A percentile compares a stretch with the other conserved stretches of the same genome.
Conservation (phyloP, 139 green algal species). For the Eudorina sp. region DNA sequence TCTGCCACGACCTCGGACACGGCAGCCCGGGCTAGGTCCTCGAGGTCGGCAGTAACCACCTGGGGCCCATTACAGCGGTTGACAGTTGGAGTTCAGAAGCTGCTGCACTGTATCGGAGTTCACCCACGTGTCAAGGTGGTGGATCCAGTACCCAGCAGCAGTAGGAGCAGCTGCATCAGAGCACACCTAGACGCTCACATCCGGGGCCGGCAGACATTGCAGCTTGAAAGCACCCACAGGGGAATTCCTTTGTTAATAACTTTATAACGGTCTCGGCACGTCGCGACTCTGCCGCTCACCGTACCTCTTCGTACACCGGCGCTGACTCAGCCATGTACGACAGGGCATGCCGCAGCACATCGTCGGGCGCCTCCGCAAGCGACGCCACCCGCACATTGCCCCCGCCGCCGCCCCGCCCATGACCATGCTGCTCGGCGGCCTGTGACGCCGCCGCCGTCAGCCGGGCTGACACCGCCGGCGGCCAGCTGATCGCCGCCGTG, state of each 20-base stretch:
- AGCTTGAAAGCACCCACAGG: too few relatives aligned
- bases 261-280: not conserved
- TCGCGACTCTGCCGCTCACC: not conserved
- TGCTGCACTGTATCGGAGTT: too few relatives aligned
- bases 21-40: not conserved
- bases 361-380: slow-evolving; percentile 28
- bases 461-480: not conserved
- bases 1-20: slow-evolving; percentile 35
- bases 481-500: slow-evolving; percentile 2
- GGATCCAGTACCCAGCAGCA: too few relatives aligned
- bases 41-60: slow-evolving; percentile 29
- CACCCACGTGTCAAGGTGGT: too few relatives aligned
- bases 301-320: slow-evolving; percentile 12
- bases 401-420: not conserved
- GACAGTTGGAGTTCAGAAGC: too few relatives aligned
- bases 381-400: not conserved
- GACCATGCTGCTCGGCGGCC: too few relatives aligned
- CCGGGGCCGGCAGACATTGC: too few relatives aligned
- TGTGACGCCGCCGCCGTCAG: not conserved
- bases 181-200: too few relatives aligned
- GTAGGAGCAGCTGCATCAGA: too few relatives aligned
- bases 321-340: not conserved
- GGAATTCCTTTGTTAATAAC: too few relatives aligned
- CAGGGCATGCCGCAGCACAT: slow-evolving; percentile 19
- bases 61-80: not conserved